phyloP scores from a whole-genome alignment of 75 land plant genomes.

The Adiantum capillusveneris region DNA sequence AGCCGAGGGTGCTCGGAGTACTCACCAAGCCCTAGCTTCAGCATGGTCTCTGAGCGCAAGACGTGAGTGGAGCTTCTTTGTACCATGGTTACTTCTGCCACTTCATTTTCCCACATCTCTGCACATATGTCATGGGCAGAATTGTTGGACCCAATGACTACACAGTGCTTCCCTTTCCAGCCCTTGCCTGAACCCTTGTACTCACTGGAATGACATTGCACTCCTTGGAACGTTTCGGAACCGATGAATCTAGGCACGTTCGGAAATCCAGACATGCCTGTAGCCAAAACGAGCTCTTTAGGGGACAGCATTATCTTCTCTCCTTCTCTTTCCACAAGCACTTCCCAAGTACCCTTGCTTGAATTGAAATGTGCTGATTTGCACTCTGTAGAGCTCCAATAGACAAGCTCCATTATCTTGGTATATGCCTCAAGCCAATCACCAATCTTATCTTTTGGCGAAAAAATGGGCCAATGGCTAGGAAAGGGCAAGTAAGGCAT shows the following conservation, averaged over 20 bases:
- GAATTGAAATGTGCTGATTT: not conserved
- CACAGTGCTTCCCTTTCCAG: constrained; percentile 7
- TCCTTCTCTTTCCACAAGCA: constrained; percentile 2
- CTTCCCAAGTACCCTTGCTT: not conserved
- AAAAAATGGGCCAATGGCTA: constrained; percentile 10
- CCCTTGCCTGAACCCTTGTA: not conserved
- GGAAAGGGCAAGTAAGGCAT: constrained; percentile 12
- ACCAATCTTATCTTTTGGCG: constrained; percentile 11
- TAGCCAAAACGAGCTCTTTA: not conserved
- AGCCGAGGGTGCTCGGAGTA: no score
- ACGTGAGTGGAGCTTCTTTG: constrained; percentile 12
- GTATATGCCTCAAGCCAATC: constrained; percentile 14
- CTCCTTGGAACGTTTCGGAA: constrained; percentile 6
- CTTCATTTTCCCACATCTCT: constrained; percentile 5
- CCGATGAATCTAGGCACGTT: constrained; percentile 3
- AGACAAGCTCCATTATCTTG: constrained; percentile 11
- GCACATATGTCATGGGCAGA: constrained; percentile 16
- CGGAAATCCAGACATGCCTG: constrained; percentile 10
- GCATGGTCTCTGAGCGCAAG: not conserved
- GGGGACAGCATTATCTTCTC: not conserved
- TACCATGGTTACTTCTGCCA: constrained; percentile 10
- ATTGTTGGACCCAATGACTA: constrained; percentile 11
- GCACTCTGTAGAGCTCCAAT: constrained; percentile 13
- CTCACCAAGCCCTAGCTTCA: not conserved
- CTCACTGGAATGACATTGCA: constrained; percentile 10